Evolutionary conservation across 2,329 filamentous ascomycete genomes (phyloP).

Genomic region (Sporothrix euskadiensis): DNA sequence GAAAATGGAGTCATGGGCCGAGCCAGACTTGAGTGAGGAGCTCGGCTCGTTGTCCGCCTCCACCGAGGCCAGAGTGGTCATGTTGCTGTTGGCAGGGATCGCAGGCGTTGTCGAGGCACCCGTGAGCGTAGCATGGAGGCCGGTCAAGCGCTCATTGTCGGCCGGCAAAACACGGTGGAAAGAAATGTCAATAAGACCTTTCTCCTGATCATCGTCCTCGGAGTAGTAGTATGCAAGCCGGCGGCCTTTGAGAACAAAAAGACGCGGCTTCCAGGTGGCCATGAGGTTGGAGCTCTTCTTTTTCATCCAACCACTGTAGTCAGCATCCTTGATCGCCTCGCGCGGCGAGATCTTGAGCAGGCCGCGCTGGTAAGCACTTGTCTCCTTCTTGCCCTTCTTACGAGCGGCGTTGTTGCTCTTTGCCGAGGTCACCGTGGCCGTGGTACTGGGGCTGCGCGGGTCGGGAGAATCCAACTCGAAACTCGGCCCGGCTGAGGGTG

Average conservation of each 20-base stretch:
- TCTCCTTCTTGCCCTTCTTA: slow-evolving; percentile 87
- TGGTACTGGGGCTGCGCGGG: slow-evolving; percentile 56
- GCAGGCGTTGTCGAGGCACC: slow-evolving; percentile 74
- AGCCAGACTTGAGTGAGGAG: slow-evolving; percentile 32
- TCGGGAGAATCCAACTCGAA: slow-evolving; percentile 78
- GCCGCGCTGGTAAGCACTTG: slow-evolving; percentile 88
- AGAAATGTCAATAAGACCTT: slow-evolving; percentile 95
- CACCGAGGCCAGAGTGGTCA: slow-evolving; percentile 48
- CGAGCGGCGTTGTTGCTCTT: slow-evolving; percentile 44
- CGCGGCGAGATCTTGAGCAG: slow-evolving; percentile 76
- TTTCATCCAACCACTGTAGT: slow-evolving; percentile 99
- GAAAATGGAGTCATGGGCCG: slow-evolving; percentile 67
- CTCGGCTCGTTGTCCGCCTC: slow-evolving; percentile 51
- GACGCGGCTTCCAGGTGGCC: slow-evolving; percentile 93
- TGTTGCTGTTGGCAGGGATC: slow-evolving; percentile 49
- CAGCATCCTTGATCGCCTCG: slow-evolving; percentile 81
- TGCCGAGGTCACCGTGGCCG: slow-evolving; percentile 51
- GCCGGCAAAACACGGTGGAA: slow-evolving; percentile 95
- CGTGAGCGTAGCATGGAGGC: slow-evolving; percentile 87
- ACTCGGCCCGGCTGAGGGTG: slow-evolving; percentile 64
- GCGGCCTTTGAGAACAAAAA: slow-evolving; percentile 92
- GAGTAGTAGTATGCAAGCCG: slow-evolving; percentile 95
- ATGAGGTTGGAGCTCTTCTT: slow-evolving; percentile 96
- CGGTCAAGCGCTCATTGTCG: slow-evolving; percentile 85
- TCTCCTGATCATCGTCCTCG: slow-evolving; percentile 87